Evolutionary conservation across 805 yeast species (phyloP).

Genomic region (Lachancea cidri): DNA sequence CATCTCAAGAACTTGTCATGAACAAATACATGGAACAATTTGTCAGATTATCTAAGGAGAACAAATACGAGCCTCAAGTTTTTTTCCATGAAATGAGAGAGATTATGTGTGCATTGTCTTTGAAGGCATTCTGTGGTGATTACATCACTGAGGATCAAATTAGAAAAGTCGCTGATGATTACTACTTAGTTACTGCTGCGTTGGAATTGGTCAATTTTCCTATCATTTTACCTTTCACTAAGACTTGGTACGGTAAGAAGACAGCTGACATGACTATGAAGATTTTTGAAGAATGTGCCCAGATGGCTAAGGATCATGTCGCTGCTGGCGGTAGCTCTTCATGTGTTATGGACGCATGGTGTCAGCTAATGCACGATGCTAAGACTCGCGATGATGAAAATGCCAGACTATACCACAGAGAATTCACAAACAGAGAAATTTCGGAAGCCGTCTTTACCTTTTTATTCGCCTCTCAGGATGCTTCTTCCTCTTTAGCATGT

Average conservation of each 20-base stretch:
- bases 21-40: slow-evolving; percentile 73
- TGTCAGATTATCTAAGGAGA: slow-evolving; percentile 50
- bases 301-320: slow-evolving; percentile 75
- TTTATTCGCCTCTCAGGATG: slow-evolving; percentile 96
- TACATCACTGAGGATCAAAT: slow-evolving; percentile 91
- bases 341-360: slow-evolving; percentile 96
- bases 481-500: slow-evolving; percentile 93
- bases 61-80: slow-evolving; percentile 48
- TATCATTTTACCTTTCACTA: slow-evolving; percentile 89
- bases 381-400: slow-evolving; percentile 43
- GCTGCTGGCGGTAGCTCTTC: slow-evolving; percentile 70
- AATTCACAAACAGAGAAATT: slow-evolving; percentile 84
- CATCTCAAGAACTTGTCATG: slow-evolving; percentile 78
- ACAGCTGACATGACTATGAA: slow-evolving; percentile 94
- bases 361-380: slow-evolving; percentile 75
- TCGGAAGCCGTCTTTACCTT: slow-evolving; percentile 96
- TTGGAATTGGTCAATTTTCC: slow-evolving; percentile 97
- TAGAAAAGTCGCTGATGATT: slow-evolving; percentile 83
- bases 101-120: slow-evolving; percentile 87
- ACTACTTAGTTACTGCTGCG: slow-evolving; percentile 89
- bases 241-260: slow-evolving; percentile 95
- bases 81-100: slow-evolving; percentile 95
- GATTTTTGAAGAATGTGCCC: slow-evolving; percentile 85
- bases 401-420: slow-evolving; percentile 62
- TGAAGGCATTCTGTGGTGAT: slow-evolving; percentile 92